These are phyloP conservation scores for Fraxinus pennsylvanica DNA, from an alignment of 257 asterid species.

Conservation along the genomic window DNA sequence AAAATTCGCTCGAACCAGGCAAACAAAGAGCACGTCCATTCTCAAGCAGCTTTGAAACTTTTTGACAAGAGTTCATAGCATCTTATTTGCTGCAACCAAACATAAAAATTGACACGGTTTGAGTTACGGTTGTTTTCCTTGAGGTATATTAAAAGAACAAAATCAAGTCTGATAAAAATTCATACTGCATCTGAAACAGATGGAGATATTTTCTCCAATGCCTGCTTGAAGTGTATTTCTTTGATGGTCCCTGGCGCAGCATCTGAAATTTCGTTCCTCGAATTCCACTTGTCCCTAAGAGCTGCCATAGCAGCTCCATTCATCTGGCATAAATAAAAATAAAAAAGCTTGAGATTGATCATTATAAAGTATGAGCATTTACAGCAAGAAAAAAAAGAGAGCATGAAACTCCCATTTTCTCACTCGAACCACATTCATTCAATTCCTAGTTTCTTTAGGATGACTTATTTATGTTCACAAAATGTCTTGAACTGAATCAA, in stretches of 20 bases:
- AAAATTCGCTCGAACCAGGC: too few relatives aligned
- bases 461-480: too few relatives aligned
- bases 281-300: conserved; percentile 45
- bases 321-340: conserved; percentile 37
- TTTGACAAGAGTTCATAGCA: conserved; percentile 37
- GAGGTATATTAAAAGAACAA: not conserved
- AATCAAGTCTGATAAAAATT: not conserved
- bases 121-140: not conserved
- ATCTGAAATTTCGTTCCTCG: conserved; percentile 16
- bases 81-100: conserved; percentile 56
- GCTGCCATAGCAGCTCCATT: conserved; percentile 66
- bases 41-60: conserved; percentile 36
- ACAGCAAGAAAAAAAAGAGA: not conserved
- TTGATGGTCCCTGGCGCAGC: conserved; percentile 43
- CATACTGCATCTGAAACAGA: conserved; percentile 51
- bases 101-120: not conserved
- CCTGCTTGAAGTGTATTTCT: conserved; percentile 32
- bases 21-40: not conserved
- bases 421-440: not conserved
- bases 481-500: too few relatives aligned
- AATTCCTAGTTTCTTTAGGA: too few relatives aligned
- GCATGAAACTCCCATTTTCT: not conserved
- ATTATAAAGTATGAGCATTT: not conserved
- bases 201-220: conserved; percentile 42
- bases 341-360: not conserved